Evolutionary conservation across 805 yeast species (phyloP).

Genomic region (Saturnispora diversa): DNA sequence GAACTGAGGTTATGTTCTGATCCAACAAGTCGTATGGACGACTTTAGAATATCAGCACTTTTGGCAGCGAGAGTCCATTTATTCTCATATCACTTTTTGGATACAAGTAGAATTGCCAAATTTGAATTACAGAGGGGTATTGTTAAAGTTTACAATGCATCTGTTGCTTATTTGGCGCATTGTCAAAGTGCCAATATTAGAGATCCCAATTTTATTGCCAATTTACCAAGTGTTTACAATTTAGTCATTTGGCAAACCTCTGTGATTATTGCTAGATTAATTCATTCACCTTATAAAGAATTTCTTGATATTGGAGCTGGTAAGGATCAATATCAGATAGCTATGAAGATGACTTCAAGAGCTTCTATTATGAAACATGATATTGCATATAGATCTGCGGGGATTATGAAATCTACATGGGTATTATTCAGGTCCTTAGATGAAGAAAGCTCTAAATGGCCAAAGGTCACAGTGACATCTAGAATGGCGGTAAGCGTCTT

Average conservation of each 20-base stretch:
- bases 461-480: slow-evolving; percentile 55
- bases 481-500: slow-evolving; percentile 90
- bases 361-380: slow-evolving; percentile 89
- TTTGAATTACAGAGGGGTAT: slow-evolving; percentile 67
- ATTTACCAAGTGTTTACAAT: slow-evolving; percentile 77
- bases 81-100: slow-evolving; percentile 73
- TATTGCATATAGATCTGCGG: slow-evolving; percentile 85
- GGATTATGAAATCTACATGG: slow-evolving; percentile 94
- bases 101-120: slow-evolving; percentile 38
- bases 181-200: slow-evolving; percentile 51
- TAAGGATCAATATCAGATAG: slow-evolving; percentile 55
- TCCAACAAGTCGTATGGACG: slow-evolving; percentile 44
- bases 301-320: slow-evolving; percentile 68
- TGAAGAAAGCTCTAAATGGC: slow-evolving; percentile 37
- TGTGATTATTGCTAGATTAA: slow-evolving; percentile 68
- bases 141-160: slow-evolving; percentile 71
- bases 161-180: slow-evolving; percentile 62
- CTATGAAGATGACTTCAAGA: slow-evolving; percentile 58
- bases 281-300: slow-evolving; percentile 63
- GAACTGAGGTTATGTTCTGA: slow-evolving; percentile 45
- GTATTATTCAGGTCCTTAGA: slow-evolving; percentile 65
- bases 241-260: slow-evolving; percentile 89
- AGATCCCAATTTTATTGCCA: slow-evolving; percentile 57
- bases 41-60: slow-evolving; percentile 59
- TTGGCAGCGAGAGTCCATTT: slow-evolving; percentile 75